Base-by-base conservation (phyloP, 2,329 filamentous ascomycete genomes). In the Gaeumannomyces tritici region DNA sequence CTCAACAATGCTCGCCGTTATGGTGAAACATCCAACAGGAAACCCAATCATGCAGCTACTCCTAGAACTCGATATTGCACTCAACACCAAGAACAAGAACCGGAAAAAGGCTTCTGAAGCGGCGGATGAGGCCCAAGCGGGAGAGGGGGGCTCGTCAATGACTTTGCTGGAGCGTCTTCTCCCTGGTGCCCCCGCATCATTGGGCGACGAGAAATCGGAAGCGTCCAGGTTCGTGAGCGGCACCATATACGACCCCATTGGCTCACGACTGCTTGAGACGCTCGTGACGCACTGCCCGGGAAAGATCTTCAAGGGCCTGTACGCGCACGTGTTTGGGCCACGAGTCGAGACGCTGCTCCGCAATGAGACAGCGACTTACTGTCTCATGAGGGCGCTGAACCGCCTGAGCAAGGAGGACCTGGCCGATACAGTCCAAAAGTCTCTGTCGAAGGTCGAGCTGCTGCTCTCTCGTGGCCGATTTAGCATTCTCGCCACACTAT, bases 11-110 rank as follows among this genome's bases (percentile, higher is more conserved):
- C 82, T 98, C 31, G 86, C 91, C 31, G 86, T 95, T 2, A 79
- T 99, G 63, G 91, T 93, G 1, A 92, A 87, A 26, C 93, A 98
- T 70, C 91, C 90, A 5, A 90, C 93, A 1, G 95, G 92, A 59
- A 97, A 96, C 70, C 95, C 95, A 0, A 89, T 92, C 0, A 80
- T 99, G n/a, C 95, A 98, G 72, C 82, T 98, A 1, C 79, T 99
- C 33, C 79, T 99, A 4, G 90, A 93, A 70, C 80, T 99, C 21
- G 95, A 99, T 70, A 83, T 98, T 59, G 83, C 86, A 0, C 80
- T 89, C 64, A 89, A 89, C 66, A 85, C 84, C 60, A 89, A 90
- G 67, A 80, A 83, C 66, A 86, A 85, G 68, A 83, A 89, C 65
- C 77, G 83, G 8, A 84, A 82, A 55, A 66, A 68, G 61, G 28